Percentiles rank a stretch among this genome's conserved stretches.
phyloP scores from a whole-genome alignment of 805 yeast genomes.

The Priceomyces melissophilus region DNA sequence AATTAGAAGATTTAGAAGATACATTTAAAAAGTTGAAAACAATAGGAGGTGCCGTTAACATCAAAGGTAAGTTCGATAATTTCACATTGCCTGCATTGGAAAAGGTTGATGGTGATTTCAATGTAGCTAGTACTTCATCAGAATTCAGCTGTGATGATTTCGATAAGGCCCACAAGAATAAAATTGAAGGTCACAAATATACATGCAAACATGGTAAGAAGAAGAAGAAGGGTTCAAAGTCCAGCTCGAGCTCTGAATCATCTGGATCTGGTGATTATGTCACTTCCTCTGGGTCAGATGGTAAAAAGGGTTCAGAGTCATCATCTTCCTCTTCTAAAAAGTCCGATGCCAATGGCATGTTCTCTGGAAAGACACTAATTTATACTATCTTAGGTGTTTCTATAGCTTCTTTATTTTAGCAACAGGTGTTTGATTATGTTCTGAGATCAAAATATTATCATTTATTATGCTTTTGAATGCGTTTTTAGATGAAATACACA shows the following conservation, averaged over 20 bases:
- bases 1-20: conserved; percentile 28
- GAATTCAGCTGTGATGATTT: conserved; percentile 36
- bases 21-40: conserved; percentile 27
- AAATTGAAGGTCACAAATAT: conserved; percentile 44
- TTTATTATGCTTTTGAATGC: too few relatives aligned
- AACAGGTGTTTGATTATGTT: too few relatives aligned
- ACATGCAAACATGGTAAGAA: conserved; percentile 35
- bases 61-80: conserved; percentile 36
- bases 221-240: conserved; percentile 13
- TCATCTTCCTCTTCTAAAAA: conserved; percentile 18
- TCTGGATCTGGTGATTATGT: conserved; percentile 20
- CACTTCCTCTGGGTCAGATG: conserved; percentile 11
- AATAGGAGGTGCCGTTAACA: conserved; percentile 39
- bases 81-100: conserved; percentile 35
- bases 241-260: conserved; percentile 13
- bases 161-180: conserved; percentile 29
- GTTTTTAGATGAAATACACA: too few relatives aligned
- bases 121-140: conserved; percentile 29
- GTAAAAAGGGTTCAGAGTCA: conserved; percentile 6
- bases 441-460: too few relatives aligned
- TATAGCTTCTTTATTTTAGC: too few relatives aligned
- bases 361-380: conserved; percentile 16
- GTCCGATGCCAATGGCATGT: conserved; percentile 15
- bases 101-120: conserved; percentile 42
- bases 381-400: conserved; percentile 19